Evolutionary conservation across 192 early-diverging fungal genomes (phyloP).

Genomic region (Mortierella hygrophila): DNA sequence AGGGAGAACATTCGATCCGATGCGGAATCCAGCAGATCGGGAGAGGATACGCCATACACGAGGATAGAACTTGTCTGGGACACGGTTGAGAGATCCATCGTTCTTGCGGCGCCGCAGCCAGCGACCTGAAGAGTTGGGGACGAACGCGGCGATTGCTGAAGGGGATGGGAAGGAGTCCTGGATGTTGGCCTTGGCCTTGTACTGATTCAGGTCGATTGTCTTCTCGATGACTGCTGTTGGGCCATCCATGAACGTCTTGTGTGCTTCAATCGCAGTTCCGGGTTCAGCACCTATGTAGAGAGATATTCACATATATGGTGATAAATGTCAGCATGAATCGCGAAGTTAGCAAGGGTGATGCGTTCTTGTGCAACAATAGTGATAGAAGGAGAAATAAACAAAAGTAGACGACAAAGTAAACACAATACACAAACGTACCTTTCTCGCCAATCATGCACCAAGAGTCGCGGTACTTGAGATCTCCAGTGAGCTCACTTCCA

Average conservation of each 20-base stretch:
- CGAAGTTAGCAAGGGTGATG: neutral
- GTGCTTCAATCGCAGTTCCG: conserved; percentile 68
- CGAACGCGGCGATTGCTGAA: conserved; percentile 55
- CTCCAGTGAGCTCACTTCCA: conserved; percentile 64
- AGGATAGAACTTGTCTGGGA: conserved; percentile 82
- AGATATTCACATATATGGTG: neutral
- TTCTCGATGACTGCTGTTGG: conserved; percentile 71
- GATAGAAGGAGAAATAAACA: neutral
- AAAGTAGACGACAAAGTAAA: neutral
- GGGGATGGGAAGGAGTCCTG: conserved; percentile 30
- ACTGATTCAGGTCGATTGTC: conserved; percentile 62
- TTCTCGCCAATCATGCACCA: conserved; percentile 85
- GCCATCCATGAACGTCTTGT: conserved; percentile 62
- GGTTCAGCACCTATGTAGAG: conserved; percentile 35
- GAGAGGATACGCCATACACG: conserved; percentile 79
- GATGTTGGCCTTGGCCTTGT: conserved; percentile 53
- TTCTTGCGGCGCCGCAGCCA: conserved; percentile 85
- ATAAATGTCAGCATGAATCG: neutral
- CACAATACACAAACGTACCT: conserved; percentile 52
- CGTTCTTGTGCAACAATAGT: neutral
- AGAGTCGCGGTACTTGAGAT: conserved; percentile 78
- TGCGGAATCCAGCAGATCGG: conserved; percentile 68
- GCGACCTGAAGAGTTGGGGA: conserved; percentile 64
- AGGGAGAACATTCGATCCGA: conserved; percentile 70
- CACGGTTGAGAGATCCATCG: conserved; percentile 89